Conservation (phyloP, 83 land plant species). For the Larix sibirica region DNA sequence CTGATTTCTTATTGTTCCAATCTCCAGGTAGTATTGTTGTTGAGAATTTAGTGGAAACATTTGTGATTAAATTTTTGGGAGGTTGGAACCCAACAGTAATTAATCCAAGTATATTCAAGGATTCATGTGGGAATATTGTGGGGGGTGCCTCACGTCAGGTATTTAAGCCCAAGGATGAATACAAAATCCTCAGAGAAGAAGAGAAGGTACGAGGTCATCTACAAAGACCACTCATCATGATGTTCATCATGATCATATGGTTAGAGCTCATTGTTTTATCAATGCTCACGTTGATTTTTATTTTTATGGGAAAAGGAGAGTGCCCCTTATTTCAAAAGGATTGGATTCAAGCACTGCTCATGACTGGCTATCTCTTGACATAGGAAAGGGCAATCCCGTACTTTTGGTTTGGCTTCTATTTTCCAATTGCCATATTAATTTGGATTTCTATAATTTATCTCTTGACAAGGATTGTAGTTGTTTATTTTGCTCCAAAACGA, state of each 20-base stretch:
- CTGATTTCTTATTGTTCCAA: too few relatives aligned
- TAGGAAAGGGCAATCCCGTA: slow-evolving; percentile 76
- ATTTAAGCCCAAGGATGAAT: slow-evolving; percentile 92
- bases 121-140: slow-evolving; percentile 31
- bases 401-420: slow-evolving; percentile 74
- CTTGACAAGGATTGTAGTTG: slow-evolving; percentile 75
- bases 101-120: too few relatives aligned
- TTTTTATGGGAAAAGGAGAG: slow-evolving; percentile 44
- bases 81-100: too few relatives aligned
- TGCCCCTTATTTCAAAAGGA: slow-evolving; percentile 66
- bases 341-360: slow-evolving; percentile 24
- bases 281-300: slow-evolving; percentile 49
- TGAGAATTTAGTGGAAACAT: too few relatives aligned
- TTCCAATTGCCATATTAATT: slow-evolving; percentile 67
- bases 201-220: slow-evolving; percentile 55
- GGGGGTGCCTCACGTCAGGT: slow-evolving; percentile 89
- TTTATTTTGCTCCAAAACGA: slow-evolving; percentile 78
- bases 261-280: slow-evolving; percentile 41
- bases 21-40: too few relatives aligned
- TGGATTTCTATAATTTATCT: slow-evolving; percentile 48
- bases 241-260: slow-evolving; percentile 24
- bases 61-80: too few relatives aligned
- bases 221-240: slow-evolving; percentile 49
- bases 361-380: slow-evolving; percentile 36
- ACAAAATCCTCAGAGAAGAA: slow-evolving; percentile 74